phyloP scores from a whole-genome alignment of 2,329 filamentous ascomycete genomes.

The Ciborinia camelliae region DNA sequence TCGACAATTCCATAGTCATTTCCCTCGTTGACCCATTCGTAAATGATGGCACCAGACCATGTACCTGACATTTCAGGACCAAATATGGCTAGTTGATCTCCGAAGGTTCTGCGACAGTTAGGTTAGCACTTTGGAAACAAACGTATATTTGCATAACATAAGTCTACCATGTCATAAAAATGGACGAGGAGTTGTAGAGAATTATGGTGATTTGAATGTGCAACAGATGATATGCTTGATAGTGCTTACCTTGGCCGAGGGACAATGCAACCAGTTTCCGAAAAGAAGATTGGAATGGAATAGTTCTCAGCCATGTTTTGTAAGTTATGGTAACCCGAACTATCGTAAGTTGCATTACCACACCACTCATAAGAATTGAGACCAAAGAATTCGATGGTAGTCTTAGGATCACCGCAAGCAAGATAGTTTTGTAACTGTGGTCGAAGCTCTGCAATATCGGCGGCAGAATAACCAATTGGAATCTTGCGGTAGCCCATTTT shows the following conservation, averaged over 20 bases:
- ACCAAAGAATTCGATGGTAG: constrained; percentile 60
- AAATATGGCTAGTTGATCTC: constrained; percentile 75
- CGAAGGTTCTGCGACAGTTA: constrained; percentile 48
- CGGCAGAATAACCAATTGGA: constrained; percentile 58
- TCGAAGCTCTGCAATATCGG: constrained; percentile 66
- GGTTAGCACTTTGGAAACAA: constrained; percentile 41
- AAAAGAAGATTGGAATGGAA: constrained; percentile 77
- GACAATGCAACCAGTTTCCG: constrained; percentile 73
- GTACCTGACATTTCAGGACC: constrained; percentile 66
- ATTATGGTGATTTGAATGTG: too few relatives aligned
- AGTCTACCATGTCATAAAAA: too few relatives aligned
- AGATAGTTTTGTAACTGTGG: constrained; percentile 67
- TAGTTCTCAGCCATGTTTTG: constrained; percentile 63
- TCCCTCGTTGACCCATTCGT: constrained; percentile 84
- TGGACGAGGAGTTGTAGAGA: too few relatives aligned
- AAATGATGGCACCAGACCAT: constrained; percentile 76
- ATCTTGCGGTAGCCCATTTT: constrained; percentile 47
- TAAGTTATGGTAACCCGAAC: constrained; percentile 64
- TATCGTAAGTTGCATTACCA: constrained; percentile 53
- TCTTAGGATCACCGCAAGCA: constrained; percentile 66
- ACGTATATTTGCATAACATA: too few relatives aligned
- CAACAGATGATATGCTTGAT: neutral
- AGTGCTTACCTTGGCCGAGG: constrained; percentile 45
- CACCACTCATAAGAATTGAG: constrained; percentile 68
- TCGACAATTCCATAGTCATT: constrained; percentile 80